Evolutionary conservation across 345 rosid species (phyloP).

Genomic region (Pugionium cornutum): DNA sequence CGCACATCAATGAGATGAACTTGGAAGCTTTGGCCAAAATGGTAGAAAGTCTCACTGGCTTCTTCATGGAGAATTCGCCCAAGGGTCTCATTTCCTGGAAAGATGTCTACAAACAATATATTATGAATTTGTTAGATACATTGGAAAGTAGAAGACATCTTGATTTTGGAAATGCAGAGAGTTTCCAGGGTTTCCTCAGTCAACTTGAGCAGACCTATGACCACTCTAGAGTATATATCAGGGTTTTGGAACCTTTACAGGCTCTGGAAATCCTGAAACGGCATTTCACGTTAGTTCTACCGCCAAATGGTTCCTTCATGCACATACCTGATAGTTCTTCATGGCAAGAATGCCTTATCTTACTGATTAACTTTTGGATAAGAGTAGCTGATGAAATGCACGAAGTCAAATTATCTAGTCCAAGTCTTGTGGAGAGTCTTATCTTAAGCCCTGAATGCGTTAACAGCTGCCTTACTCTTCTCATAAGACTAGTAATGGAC

Average conservation of each 20-base stretch:
- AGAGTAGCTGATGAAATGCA: conserved; percentile 76
- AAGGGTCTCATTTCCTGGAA: conserved; percentile 62
- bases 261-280: conserved; percentile 61
- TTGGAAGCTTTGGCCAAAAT: conserved; percentile 84
- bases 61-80: conserved; percentile 49
- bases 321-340: conserved; percentile 76
- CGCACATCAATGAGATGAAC: conserved; percentile 54
- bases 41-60: conserved; percentile 58
- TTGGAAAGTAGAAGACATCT: conserved; percentile 50
- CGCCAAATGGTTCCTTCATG: conserved; percentile 45
- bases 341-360: conserved; percentile 91
- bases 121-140: conserved; percentile 51
- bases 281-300: conserved; percentile 55
- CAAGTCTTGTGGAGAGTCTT: conserved; percentile 37
- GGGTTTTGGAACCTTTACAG: conserved; percentile 62
- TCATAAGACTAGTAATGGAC: conserved; percentile 76
- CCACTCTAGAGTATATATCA: conserved; percentile 54
- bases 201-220: conserved; percentile 73
- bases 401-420: conserved; percentile 49
- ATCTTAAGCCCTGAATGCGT: conserved; percentile 60
- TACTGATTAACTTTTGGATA: conserved; percentile 77
- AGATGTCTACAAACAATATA: conserved; percentile 69
- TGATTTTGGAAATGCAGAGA: conserved; percentile 65
- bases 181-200: conserved; percentile 57
- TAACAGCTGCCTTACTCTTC: conserved; percentile 57